Percentiles rank a stretch among this genome's conserved stretches.
phyloP scores from a whole-genome alignment of 345 rosid species.

The Anacardium occidentale region DNA sequence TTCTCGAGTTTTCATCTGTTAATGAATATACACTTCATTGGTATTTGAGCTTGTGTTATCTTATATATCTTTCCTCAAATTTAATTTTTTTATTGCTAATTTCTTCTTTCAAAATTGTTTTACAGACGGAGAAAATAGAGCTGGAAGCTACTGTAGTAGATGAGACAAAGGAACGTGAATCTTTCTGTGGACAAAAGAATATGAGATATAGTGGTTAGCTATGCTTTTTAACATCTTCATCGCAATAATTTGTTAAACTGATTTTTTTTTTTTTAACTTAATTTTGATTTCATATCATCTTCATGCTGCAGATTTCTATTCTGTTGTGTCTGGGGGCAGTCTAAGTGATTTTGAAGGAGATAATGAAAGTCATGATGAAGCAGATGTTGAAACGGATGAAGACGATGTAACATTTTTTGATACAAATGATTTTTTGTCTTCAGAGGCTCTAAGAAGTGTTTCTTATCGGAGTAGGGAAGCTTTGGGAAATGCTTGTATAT shows the following conservation, averaged over 20 bases:
- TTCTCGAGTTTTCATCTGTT: constrained; percentile 1
- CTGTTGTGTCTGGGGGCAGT: constrained; percentile 95
- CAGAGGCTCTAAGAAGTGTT: constrained; percentile 88
- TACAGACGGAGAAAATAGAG: constrained; percentile 95
- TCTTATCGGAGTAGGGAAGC: constrained; percentile 79
- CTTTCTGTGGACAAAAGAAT: constrained; percentile 78
- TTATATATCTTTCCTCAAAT: constrained; percentile 10
- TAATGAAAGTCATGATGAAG: constrained; percentile 91
- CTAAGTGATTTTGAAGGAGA: constrained; percentile 85
- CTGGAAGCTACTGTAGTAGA: constrained; percentile 97
- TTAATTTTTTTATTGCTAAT: neutral
- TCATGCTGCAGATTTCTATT: constrained; percentile 82
- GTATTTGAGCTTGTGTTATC: neutral
- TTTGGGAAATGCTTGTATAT: constrained; percentile 50
- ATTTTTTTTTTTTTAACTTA: neutral
- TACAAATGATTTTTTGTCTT: constrained; percentile 81
- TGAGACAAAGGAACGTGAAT: constrained; percentile 94
- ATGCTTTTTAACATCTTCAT: constrained; percentile 20
- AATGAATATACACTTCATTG: neutral
- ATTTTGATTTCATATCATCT: constrained; percentile 10
- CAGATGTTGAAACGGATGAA: constrained; percentile 87
- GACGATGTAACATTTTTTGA: constrained; percentile 77
- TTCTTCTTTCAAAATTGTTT: constrained; percentile 15
- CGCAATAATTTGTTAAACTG: constrained; percentile 8
- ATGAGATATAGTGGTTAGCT: constrained; percentile 91